Evolutionary conservation across 441 rosid genomes (phyloP).

Genomic region (Corymbia citriodora): DNA sequence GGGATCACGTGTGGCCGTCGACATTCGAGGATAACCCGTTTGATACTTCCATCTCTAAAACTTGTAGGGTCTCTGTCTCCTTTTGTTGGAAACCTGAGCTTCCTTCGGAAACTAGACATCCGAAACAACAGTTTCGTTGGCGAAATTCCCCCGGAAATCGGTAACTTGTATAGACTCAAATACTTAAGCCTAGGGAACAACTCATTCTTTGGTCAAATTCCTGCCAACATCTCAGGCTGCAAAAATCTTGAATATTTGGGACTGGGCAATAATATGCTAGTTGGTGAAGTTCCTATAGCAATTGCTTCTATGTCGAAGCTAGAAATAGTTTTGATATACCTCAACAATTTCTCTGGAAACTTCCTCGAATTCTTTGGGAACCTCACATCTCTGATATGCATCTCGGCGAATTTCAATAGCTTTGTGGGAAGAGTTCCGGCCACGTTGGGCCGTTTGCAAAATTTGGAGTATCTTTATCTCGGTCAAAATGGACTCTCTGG

Average conservation of each 20-base stretch:
- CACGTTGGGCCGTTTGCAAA: too few relatives aligned
- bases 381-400: neutral
- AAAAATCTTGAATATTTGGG: neutral
- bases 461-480: too few relatives aligned
- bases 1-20: neutral
- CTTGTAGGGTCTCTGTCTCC: neutral
- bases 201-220: neutral
- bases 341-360: neutral
- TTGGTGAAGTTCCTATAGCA: neutral
- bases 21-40: neutral
- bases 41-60: neutral
- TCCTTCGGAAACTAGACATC: neutral
- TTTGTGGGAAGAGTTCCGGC: too few relatives aligned
- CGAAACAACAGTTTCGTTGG: neutral
- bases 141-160: neutral
- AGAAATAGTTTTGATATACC: neutral
- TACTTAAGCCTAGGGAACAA: neutral
- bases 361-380: neutral
- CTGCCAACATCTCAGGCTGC: neutral
- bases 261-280: neutral
- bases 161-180: neutral
- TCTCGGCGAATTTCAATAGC: too few relatives aligned
- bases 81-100: neutral
- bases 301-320: neutral
- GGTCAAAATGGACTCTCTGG: too few relatives aligned